Base-by-base conservation (phyloP, 352 stramenopile species). In the Phytophthora tentaculata region DNA sequence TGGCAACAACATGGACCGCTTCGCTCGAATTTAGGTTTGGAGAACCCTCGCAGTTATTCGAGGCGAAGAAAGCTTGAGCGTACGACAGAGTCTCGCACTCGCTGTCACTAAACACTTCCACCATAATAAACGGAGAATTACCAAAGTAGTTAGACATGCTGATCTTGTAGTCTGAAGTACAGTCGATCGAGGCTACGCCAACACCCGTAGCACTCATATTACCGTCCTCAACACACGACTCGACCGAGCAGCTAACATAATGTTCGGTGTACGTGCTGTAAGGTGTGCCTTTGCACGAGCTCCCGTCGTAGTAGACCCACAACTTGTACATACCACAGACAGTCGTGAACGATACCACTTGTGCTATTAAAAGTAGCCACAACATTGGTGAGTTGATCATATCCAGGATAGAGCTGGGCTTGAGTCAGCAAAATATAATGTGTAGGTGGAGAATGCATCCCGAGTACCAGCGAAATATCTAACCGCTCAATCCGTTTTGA, bases 141-240 rank as follows among this genome's bases (percentile, higher is more conserved):
- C 50, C 55, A 32, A 74, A 74, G 1, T 23, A 28, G 6, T 54
- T 50, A 5, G 22, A n/a, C 49, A 66, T 63, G n/a, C 19, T 62
- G 19, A 43, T 63, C 22, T 67, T 57, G 56, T 74, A 74, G 39
- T 74, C 55, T 8, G 61, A 67, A n/a, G 67, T 71, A 23, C 67
- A 74, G 24, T 71, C 67, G n/a, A 71, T 57, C 2, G 56, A 62
- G 2, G 26, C 51, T 35, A 71, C 32, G 0, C 67, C 66, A 23
- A 65, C 44, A 37, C 39, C 28, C 7, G 61, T 56, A 37, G 61
- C 17, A 29, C 54, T 64, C 57, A 52, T 32, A 41, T 71, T 71
- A 0, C 43, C 55, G 41, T 74, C 61, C 24, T 43, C 22, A 2
- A 32, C 6, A 28, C 67, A 74, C 14, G 13, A 29, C 1, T 60